Evolutionary conservation across 352 stramenopile genomes (phyloP), one percentile per base, ranked within the genome.

Genomic region (Halophytophthora batemanensis): DNA sequence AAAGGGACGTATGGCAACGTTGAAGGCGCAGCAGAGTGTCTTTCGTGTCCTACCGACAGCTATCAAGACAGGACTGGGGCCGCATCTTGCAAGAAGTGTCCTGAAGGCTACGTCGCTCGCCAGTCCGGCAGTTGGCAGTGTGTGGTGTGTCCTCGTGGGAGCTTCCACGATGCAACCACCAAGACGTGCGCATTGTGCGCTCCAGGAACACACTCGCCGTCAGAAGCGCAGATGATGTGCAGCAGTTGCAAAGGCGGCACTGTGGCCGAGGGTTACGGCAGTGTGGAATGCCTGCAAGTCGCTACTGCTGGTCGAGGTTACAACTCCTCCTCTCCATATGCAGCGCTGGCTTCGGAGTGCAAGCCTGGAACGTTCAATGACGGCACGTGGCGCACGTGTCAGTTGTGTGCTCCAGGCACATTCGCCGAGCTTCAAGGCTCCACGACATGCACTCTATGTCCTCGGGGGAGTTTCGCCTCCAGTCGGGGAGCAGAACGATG

Each of bases 1-100:
- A 38, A 35, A 37, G 74, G 74, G 13, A 72, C 69, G 1, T 79
- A 69, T 52, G 50, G 49, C 10, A 53, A 56, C 17, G 42, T 47
- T 31, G 19, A 71, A 44, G 75, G 71, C 22, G 71, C 82, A 42
- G 57, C 69, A 13, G 41, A 68, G 37, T 89, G 77, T 50, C 52
- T 81, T 8, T 39, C 69, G 36, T 86, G 75, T 35, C 62, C 77
- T 4, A 56, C 61, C 15, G 65, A 40, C 2, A 64, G 58, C 1
- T 86, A 64, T 41, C 77, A 86, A 66, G 51, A 67, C 21, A 40
- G 36, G 7, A 29, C 38, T 43, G 71, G 69, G 8, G 59, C 55
- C 0, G 62, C 47, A 0, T 13, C 29, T 11, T 87, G 74, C 42
- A 63, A 56, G 3, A 14, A 34, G 4, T 89, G 78, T 39, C 60